These are phyloP conservation scores for Wickerhamomyces hampshirensis DNA, from an alignment of 805 yeast species.

Conservation along the genomic window DNA sequence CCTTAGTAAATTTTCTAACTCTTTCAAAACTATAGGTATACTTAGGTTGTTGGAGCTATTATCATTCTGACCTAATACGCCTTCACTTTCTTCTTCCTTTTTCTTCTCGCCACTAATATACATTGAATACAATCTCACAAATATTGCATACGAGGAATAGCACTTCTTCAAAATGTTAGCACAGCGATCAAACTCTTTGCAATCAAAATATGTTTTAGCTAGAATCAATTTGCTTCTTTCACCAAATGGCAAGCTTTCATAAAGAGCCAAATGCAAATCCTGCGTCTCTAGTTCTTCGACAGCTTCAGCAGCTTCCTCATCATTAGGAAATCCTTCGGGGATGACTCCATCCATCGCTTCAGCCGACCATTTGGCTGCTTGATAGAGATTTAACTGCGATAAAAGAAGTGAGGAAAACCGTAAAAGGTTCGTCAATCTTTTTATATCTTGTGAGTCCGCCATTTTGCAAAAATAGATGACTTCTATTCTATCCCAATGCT, in stretches of 20 bases:
- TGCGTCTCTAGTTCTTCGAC: conserved; percentile 16
- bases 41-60: conserved; percentile 25
- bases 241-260: conserved; percentile 12
- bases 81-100: conserved; percentile 67
- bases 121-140: conserved; percentile 63
- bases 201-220: conserved; percentile 71
- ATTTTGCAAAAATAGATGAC: background rate
- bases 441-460: background rate
- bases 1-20: conserved; percentile 31
- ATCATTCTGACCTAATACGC: conserved; percentile 44
- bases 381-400: conserved; percentile 53
- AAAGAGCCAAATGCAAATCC: too few species aligned
- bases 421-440: background rate
- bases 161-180: conserved; percentile 52
- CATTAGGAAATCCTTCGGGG: too few species aligned
- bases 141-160: conserved; percentile 45
- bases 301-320: conserved; percentile 19
- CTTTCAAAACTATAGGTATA: conserved; percentile 36
- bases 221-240: conserved; percentile 47
- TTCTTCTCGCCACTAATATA: conserved; percentile 76
- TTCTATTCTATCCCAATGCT: too few species aligned
- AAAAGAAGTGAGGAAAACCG: conserved; percentile 41
- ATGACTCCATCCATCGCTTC: conserved; percentile 82
- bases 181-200: conserved; percentile 82
- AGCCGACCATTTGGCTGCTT: conserved; percentile 79